Percentiles rank a stretch among this genome's conserved stretches.
Conservation (phyloP, 2,329 filamentous ascomycete species). For the Knufia fluminis region DNA sequence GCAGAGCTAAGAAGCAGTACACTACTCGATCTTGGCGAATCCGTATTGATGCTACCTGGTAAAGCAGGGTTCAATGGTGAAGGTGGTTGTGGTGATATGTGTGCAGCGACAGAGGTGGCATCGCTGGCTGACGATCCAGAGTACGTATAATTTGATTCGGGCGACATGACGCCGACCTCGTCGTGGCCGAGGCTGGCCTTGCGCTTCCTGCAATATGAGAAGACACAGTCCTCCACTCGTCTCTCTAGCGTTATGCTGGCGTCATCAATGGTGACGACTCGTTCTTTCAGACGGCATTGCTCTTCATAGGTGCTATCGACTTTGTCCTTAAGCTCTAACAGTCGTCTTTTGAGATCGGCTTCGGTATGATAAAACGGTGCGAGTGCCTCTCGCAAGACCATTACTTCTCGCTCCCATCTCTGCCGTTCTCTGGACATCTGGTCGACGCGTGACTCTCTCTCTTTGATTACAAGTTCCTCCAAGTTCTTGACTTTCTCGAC, state of each 20-base stretch:
- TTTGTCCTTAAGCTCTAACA: slow-evolving; percentile 24
- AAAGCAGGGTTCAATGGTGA: slow-evolving; percentile 14
- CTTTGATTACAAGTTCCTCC: slow-evolving; percentile 23
- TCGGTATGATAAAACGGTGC: slow-evolving; percentile 25
- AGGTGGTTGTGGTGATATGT: slow-evolving; percentile 17
- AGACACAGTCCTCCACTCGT: slow-evolving; percentile 22
- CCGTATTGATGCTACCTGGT: slow-evolving; percentile 9
- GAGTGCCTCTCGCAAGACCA: slow-evolving; percentile 25
- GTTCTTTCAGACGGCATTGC: slow-evolving; percentile 23
- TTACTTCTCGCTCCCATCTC: slow-evolving; percentile 24
- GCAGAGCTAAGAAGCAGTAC: slow-evolving; percentile 20
- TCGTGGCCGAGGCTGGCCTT: slow-evolving; percentile 12
- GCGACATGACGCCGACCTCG: slow-evolving; percentile 14
- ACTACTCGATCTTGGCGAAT: slow-evolving; percentile 21
- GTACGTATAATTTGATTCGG: slow-evolving; percentile 11
- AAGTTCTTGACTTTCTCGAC: slow-evolving; percentile 23
- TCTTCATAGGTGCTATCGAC: slow-evolving; percentile 24
- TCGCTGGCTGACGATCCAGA: slow-evolving; percentile 12
- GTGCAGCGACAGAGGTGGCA: slow-evolving; percentile 16
- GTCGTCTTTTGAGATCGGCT: slow-evolving; percentile 23
- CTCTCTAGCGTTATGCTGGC: slow-evolving; percentile 19
- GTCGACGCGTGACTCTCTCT: slow-evolving; percentile 21
- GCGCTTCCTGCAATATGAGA: slow-evolving; percentile 15
- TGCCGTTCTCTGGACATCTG: slow-evolving; percentile 22
- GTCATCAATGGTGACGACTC: slow-evolving; percentile 24